Conservation (phyloP, 306 rosid genomes). For the Pyrus communis region DNA sequence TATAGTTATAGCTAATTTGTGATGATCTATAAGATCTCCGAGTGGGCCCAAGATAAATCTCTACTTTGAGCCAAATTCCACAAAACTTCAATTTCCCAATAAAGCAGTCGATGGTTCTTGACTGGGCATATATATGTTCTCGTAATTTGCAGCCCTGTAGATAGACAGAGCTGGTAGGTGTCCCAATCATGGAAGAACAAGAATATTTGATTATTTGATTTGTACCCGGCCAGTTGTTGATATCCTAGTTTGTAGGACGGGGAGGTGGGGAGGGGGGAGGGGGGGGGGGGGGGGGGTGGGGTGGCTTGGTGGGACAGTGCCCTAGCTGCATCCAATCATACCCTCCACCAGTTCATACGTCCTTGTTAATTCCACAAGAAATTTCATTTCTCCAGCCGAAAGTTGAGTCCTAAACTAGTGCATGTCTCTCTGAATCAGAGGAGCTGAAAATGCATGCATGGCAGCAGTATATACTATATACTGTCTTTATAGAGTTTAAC, state of each 20-base stretch:
- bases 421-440: neutral
- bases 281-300: too few relatives aligned
- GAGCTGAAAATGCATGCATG: neutral
- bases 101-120: conserved; percentile 21
- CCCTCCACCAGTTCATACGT: conserved; percentile 14
- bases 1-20: neutral
- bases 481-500: conserved; percentile 1
- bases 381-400: conserved; percentile 22
- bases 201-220: neutral
- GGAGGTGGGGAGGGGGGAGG: too few relatives aligned
- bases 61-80: conserved; percentile 14
- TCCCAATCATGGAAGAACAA: conserved; percentile 3
- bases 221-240: neutral
- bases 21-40: neutral
- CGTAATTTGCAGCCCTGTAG: too few relatives aligned
- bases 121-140: neutral
- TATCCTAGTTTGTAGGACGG: conserved; percentile 1
- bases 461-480: neutral
- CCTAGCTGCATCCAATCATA: conserved; percentile 10
- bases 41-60: conserved; percentile 17
- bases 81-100: conserved; percentile 11
- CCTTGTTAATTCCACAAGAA: conserved; percentile 11
- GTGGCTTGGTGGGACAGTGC: conserved; percentile 23
- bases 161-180: neutral
- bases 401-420: conserved; percentile 1